Evolutionary conservation across 2,329 filamentous ascomycete genomes (phyloP).

Genomic region (Trichoderma sp.): DNA sequence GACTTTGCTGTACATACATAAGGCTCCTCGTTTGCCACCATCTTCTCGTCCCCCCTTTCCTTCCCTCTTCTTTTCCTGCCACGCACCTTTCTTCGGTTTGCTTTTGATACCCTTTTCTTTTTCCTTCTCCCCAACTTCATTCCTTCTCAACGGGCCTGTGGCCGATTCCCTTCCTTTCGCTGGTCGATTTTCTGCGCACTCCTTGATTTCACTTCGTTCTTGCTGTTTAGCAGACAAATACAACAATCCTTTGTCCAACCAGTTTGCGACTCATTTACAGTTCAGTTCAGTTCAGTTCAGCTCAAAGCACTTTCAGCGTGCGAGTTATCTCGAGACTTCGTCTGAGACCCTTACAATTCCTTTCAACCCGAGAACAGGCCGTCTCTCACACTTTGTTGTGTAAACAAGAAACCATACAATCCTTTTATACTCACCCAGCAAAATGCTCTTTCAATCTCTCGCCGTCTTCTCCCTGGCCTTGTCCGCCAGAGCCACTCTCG

Average conservation of each 20-base stretch:
- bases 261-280: conserved; percentile 6
- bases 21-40: conserved; percentile 10
- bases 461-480: conserved; percentile 33
- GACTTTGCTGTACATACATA: background rate
- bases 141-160: conserved; percentile 15
- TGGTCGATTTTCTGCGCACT: conserved; percentile 26
- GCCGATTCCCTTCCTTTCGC: conserved; percentile 24
- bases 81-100: background rate
- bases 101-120: conserved; percentile 12
- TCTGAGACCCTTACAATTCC: background rate
- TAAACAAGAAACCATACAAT: background rate
- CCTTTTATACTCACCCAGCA: background rate
- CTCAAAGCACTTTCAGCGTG: background rate
- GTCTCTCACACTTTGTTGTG: background rate
- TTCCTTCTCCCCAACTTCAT: background rate
- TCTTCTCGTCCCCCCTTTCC: background rate
- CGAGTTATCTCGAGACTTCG: background rate
- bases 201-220: conserved; percentile 2
- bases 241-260: conserved; percentile 10
- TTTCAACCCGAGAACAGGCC: background rate
- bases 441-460: conserved; percentile 36
- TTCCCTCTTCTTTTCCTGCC: background rate
- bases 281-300: background rate
- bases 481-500: conserved; percentile 41
- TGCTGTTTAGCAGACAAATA: conserved; percentile 7